phyloP scores from a whole-genome alignment of 768 basidiomycete species.

The Mycena metata region DNA sequence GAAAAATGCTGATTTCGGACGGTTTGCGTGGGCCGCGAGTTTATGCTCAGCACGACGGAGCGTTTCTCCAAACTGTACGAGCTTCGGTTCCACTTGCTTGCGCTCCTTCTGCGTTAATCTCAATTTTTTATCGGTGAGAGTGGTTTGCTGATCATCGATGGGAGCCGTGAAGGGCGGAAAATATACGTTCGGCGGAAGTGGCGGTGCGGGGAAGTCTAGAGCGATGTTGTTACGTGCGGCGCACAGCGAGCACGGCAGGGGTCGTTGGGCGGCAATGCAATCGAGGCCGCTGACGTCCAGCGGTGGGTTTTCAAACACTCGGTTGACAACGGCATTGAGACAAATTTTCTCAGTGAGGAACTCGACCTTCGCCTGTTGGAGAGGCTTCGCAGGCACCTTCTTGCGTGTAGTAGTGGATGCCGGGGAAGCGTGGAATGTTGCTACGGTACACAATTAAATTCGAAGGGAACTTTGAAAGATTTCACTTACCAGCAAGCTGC shows the following conservation, averaged over 20 bases:
- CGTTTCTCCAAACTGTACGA: background rate
- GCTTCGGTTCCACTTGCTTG: background rate
- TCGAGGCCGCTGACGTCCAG: background rate
- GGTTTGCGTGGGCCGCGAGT: background rate
- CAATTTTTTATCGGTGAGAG: background rate
- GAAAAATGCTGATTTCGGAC: background rate
- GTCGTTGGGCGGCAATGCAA: background rate
- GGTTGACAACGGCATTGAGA: background rate
- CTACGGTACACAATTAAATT: no score
- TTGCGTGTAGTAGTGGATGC: no score
- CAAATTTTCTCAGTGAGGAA: background rate
- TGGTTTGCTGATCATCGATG: background rate
- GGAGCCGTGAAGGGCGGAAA: background rate
- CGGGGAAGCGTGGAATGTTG: no score
- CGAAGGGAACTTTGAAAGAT: no score
- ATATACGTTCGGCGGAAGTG: background rate
- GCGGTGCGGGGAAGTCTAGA: background rate
- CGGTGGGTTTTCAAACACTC: background rate
- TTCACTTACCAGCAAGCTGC: background rate
- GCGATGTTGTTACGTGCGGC: background rate
- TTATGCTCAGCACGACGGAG: background rate
- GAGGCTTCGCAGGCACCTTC: background rate
- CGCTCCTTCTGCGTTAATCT: conserved; percentile 1
- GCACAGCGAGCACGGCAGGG: background rate
- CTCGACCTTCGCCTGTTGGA: background rate